Evolutionary conservation across 305 asterid genomes (phyloP), one percentile per base, ranked within the genome.

Genomic region (Plantago lanceolata): DNA sequence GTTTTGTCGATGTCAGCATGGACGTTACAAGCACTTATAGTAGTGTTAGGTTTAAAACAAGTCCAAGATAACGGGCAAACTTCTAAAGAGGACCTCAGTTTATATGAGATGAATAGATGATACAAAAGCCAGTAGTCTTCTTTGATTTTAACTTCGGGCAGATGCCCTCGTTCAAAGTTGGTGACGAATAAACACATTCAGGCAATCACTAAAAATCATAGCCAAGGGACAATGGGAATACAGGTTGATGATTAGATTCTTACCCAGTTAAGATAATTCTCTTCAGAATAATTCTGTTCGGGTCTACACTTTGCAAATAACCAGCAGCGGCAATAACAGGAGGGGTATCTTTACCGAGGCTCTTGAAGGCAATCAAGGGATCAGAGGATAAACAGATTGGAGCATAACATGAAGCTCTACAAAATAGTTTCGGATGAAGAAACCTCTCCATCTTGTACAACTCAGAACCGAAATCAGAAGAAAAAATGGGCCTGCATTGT

Each of bases 361-460:
- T 78, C 81, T 89, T 93, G 71, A 89, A 69, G 64, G 91, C 97
- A 66, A 93, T 57, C 44, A 89, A 74, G 59, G 97, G 99, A 66
- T 79, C 84, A 35, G 95, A 67, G 56, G 86, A 83, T 67, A 89
- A 87, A 64, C 79, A 86, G 60, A 89, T 83, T 6, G 99, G 97
- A 67, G 97, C 97, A 72, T 76, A 93, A 64, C 84, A 48, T 24
- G 99, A 93, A 68, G 97, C 97, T 64, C 85, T 65, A 55, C 96
- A 87, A 78, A 84, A 87, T 67, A 82, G 72, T 37, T 97, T 96
- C 3, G 88, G 78, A 67, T 93, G 99, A 75, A 93, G 97, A 84
- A 89, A 93, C 71, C 92, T 90, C 86, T 93, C 99, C 99, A 93
- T 84, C 76, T 93, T 93, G 81, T 84, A 91, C 84, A 87, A 84